Evolutionary conservation across 768 basidiomycete genomes (phyloP).

Genomic region (Tulasnella sp.): DNA sequence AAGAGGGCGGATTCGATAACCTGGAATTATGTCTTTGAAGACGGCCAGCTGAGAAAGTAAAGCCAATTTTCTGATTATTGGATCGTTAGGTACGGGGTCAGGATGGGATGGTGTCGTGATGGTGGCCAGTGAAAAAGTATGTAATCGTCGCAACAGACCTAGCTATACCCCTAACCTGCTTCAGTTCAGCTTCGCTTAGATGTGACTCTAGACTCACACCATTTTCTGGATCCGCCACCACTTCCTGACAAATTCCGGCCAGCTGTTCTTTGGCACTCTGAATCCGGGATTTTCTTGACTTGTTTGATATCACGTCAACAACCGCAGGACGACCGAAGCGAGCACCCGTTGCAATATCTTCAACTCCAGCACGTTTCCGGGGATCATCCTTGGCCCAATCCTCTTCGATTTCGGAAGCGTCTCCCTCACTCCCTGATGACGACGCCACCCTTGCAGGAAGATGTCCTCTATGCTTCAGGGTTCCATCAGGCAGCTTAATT

Average conservation of each 20-base stretch:
- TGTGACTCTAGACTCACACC: slow-evolving; percentile 42
- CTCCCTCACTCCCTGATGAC: slow-evolving; percentile 29
- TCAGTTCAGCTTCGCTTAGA: slow-evolving; percentile 5
- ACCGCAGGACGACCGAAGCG: slow-evolving; percentile 80
- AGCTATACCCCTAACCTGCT: slow-evolving; percentile 36
- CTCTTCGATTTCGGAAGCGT: slow-evolving; percentile 20
- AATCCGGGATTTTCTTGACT: slow-evolving; percentile 52
- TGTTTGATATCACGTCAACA: slow-evolving; percentile 50
- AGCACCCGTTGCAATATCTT: slow-evolving; percentile 70
- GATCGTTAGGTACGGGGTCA: slow-evolving; percentile 64
- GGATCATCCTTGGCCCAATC: slow-evolving; percentile 12
- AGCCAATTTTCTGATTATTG: slow-evolving; percentile 72
- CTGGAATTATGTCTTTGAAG: slow-evolving; percentile 91
- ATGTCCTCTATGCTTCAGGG: slow-evolving; percentile 40
- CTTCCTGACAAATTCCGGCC: slow-evolving; percentile 84
- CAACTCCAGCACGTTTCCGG: slow-evolving; percentile 22
- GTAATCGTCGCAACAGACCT: slow-evolving; percentile 74
- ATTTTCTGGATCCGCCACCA: slow-evolving; percentile 88
- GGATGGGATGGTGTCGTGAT: slow-evolving; percentile 57
- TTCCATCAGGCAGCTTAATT: slow-evolving; percentile 76
- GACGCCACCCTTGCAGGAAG: slow-evolving; percentile 27
- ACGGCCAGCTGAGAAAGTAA: slow-evolving; percentile 84
- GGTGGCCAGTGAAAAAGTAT: slow-evolving; percentile 71
- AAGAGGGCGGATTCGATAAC: slow-evolving; percentile 84
- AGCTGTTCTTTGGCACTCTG: slow-evolving; percentile 87